phyloP scores from a whole-genome alignment of 2,329 filamentous ascomycete species.

The Talaromyces pinophilus region DNA sequence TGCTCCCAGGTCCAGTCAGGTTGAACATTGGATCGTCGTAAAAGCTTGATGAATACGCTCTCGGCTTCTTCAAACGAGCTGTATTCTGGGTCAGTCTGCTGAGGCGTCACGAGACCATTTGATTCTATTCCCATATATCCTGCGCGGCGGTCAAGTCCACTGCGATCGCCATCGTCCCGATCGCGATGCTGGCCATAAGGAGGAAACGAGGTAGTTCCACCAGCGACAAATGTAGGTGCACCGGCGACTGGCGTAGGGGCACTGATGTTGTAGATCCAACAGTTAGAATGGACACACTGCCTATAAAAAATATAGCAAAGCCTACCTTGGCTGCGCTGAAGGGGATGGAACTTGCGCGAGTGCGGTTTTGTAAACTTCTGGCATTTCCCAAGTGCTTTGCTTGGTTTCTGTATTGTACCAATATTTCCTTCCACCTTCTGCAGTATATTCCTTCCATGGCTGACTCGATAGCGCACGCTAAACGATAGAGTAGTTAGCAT shows the following conservation, averaged over 20 bases:
- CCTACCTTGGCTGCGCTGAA: constrained; percentile 52
- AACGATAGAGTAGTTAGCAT: constrained; percentile 6
- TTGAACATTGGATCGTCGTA: constrained; percentile 81
- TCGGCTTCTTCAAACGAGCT: constrained; percentile 83
- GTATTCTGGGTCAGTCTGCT: constrained; percentile 71
- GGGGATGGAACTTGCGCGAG: constrained; percentile 59
- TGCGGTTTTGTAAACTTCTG: constrained; percentile 75
- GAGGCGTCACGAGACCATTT: constrained; percentile 41
- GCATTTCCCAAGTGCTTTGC: constrained; percentile 93
- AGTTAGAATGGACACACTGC: constrained; percentile 38
- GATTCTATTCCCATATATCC: constrained; percentile 44
- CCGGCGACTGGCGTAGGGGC: constrained; percentile 61
- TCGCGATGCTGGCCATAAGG: constrained; percentile 48
- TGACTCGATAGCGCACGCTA: constrained; percentile 78
- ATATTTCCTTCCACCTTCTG: constrained; percentile 84
- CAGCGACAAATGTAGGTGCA: constrained; percentile 60
- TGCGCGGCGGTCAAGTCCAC: constrained; percentile 50
- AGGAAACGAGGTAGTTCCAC: constrained; percentile 51
- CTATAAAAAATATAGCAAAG: constrained; percentile 18
- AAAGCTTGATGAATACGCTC: constrained; percentile 85
- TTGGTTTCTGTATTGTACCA: constrained; percentile 94
- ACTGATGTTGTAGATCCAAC: constrained; percentile 25
- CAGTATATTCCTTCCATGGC: constrained; percentile 90
- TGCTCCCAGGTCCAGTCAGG: constrained; percentile 93
- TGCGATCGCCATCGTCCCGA: constrained; percentile 51